These are phyloP conservation scores for Colletotrichum abscissum DNA, from an alignment of 2,329 filamentous ascomycete genomes.

Conservation along the genomic window DNA sequence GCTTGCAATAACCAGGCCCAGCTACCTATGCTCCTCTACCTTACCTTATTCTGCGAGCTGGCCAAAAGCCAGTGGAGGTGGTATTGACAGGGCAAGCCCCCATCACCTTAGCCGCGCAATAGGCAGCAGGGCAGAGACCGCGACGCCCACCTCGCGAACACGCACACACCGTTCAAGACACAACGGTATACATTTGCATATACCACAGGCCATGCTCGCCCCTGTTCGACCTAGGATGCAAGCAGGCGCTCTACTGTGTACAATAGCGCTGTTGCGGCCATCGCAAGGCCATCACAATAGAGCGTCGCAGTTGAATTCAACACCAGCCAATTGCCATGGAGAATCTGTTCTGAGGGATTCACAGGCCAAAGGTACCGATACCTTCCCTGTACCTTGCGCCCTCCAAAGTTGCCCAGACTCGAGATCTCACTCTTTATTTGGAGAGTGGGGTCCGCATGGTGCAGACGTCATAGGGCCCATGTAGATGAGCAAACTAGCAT, in stretches of 20 bases:
- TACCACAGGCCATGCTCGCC: neutral
- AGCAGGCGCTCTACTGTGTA: neutral
- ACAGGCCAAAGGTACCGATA: neutral
- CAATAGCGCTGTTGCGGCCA: neutral
- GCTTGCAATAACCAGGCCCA: neutral
- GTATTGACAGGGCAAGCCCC: conserved; percentile 23
- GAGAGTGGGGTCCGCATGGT: conserved; percentile 20
- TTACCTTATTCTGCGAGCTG: neutral
- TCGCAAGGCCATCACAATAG: neutral
- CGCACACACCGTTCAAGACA: neutral
- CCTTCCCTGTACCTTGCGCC: conserved; percentile 22
- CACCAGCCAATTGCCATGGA: neutral
- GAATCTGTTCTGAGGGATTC: neutral
- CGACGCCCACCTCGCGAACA: neutral
- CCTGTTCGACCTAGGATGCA: neutral
- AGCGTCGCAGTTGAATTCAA: neutral
- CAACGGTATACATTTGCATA: neutral
- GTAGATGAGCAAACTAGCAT: conserved; percentile 30
- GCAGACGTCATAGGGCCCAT: conserved; percentile 32
- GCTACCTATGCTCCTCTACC: no score
- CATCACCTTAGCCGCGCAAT: neutral
- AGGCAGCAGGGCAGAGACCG: neutral
- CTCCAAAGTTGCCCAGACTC: neutral
- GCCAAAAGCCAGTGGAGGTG: neutral
- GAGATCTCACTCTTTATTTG: conserved; percentile 8